A percentile compares a stretch with the other conserved stretches of the same genome.
Evolutionary conservation across 2,329 filamentous ascomycete species (phyloP).

Genomic region (Fusarium ramigenum): DNA sequence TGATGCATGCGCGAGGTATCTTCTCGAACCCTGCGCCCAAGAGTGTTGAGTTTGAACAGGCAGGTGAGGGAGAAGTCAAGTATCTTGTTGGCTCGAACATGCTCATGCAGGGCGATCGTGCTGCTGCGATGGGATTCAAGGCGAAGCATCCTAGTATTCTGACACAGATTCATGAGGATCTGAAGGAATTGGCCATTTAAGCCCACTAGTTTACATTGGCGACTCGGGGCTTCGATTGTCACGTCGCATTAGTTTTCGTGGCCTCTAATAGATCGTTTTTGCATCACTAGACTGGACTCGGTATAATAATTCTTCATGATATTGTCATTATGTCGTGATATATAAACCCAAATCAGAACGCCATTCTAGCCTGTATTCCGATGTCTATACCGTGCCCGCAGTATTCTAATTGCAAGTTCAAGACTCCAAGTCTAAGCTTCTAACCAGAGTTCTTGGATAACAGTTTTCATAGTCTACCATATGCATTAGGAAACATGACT

Average conservation of each 20-base stretch:
- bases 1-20: neutral
- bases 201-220: too few relatives aligned
- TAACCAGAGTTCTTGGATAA: conserved; percentile 23
- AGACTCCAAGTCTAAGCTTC: neutral
- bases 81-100: conserved; percentile 8
- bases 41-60: neutral
- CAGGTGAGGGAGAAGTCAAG: conserved; percentile 11
- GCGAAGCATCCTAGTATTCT: neutral
- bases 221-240: neutral
- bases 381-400: neutral
- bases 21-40: neutral
- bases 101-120: conserved; percentile 12
- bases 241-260: rapidly evolving
- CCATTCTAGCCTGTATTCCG: neutral
- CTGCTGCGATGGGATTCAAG: neutral
- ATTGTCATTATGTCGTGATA: neutral
- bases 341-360: neutral
- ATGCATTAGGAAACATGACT: conserved; percentile 12
- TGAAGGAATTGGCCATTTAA: neutral
- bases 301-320: neutral
- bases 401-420: neutral
- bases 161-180: neutral
- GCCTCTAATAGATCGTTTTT: neutral
- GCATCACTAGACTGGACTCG: rapidly evolving
- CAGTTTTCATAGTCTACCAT: conserved; percentile 3